Evolutionary conservation across 1,139 yeast genomes (phyloP).

Genomic region (Yamadazyma siamensis): DNA sequence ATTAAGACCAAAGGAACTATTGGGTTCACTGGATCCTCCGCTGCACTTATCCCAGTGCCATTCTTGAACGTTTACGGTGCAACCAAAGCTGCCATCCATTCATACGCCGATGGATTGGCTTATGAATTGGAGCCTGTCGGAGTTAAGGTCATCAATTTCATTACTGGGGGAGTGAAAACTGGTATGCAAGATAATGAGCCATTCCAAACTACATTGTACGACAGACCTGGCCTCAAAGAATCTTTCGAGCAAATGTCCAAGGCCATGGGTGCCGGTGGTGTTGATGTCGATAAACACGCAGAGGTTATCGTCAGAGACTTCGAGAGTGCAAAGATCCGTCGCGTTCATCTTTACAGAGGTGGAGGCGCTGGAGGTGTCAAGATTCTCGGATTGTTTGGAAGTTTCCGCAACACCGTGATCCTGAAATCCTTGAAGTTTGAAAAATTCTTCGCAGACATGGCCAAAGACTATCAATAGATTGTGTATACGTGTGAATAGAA

Average conservation of each 20-base stretch:
- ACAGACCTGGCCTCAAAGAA: constrained; percentile 28
- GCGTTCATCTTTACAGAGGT: constrained; percentile 13
- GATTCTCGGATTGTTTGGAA: no score
- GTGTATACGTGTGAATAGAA: no score
- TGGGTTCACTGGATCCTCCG: constrained; percentile 34
- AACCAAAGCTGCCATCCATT: constrained; percentile 23
- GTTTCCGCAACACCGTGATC: no score
- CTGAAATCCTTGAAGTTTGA: no score
- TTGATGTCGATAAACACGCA: constrained; percentile 30
- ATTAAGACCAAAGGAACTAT: constrained; percentile 34
- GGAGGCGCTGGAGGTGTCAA: no score
- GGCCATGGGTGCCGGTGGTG: constrained; percentile 17
- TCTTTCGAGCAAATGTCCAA: constrained; percentile 25
- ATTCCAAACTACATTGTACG: constrained; percentile 14
- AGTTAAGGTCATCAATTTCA: constrained; percentile 30
- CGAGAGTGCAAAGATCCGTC: constrained; percentile 6
- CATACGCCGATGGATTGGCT: constrained; percentile 14
- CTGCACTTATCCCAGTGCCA: constrained; percentile 32
- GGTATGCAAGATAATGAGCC: constrained; percentile 18
- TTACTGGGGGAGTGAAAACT: constrained; percentile 41
- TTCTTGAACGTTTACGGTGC: constrained; percentile 33
- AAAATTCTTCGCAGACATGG: no score
- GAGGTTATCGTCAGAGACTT: constrained; percentile 24
- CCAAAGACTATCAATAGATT: no score
- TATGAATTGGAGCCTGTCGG: constrained; percentile 29